These are phyloP conservation scores for Aspergillus ustus DNA, from an alignment of 2,329 filamentous ascomycete genomes.

Conservation along the genomic window DNA sequence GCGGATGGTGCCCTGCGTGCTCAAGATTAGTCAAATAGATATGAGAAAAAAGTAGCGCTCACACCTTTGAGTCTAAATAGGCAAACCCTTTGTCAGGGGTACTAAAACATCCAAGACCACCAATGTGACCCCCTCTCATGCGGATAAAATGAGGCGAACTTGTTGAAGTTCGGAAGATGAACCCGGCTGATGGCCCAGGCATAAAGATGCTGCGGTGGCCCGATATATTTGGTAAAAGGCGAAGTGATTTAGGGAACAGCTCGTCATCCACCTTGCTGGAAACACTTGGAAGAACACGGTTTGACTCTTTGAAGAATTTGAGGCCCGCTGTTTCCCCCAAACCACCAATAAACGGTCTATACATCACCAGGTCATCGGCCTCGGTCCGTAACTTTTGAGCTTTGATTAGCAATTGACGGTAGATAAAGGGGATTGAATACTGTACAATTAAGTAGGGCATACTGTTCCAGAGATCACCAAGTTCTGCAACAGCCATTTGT, in stretches of 20 bases:
- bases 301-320: constrained; percentile 76
- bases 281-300: constrained; percentile 67
- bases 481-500: constrained; percentile 81
- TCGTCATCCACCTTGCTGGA: constrained; percentile 41
- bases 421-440: constrained; percentile 9
- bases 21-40: constrained; percentile 11
- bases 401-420: too few species aligned
- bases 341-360: constrained; percentile 71
- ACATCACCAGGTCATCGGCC: constrained; percentile 82
- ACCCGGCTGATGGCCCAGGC: constrained; percentile 76
- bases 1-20: constrained; percentile 65
- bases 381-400: constrained; percentile 69
- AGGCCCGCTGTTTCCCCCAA: constrained; percentile 48
- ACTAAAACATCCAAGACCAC: constrained; percentile 76
- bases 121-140: constrained; percentile 70
- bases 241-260: constrained; percentile 47
- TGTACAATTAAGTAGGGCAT: constrained; percentile 82
- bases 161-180: constrained; percentile 81
- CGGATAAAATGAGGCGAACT: constrained; percentile 76
- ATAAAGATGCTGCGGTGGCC: constrained; percentile 84
- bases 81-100: constrained; percentile 76
- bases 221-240: constrained; percentile 57
- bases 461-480: constrained; percentile 74
- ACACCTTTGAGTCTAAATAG: constrained; percentile 67
- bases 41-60: constrained; percentile 36